Base-by-base conservation (phyloP, 345 rosid species). In the Populus euphratica region DNA sequence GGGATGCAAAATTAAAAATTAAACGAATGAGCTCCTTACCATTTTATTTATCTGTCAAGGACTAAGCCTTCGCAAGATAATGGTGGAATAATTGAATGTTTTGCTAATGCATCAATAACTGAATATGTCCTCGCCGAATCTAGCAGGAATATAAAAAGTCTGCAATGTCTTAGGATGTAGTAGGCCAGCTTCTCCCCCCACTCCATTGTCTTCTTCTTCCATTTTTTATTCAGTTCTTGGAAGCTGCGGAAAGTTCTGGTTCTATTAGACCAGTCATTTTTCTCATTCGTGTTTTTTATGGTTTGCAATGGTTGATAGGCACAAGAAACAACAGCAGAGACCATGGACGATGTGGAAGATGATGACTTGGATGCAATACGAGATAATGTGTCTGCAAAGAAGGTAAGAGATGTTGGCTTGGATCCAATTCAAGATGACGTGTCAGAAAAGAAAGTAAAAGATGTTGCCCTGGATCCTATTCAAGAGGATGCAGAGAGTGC, bases 401-500 rank as follows among this genome's bases (percentile, higher is more conserved):
- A 75, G 63, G 87, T 88, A 73, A 91, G 82, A 81, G 97, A 92
- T 61, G 84, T 93, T 47, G 98, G 88, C 5, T 78, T 93, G 87
- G 97, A 91, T 80, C 96, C 96, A 8, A 91, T 91, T 54, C 81
- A 83, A 47, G 73, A 78, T 18, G 65, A 49, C 65, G 77, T 56
- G 77, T 70, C 86, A 43, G 33, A 73, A 23, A 91, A 85, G 89
- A 82, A 75, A 63, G 87, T 88, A 73, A 91, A 83, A 82, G 96
- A 92, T 61, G 85, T 93, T 52, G 98, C 87, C 5, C 78, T 93
- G 87, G 97, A 91, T 80, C 97, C 96, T 10, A 91, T 91, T 62
- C 80, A 83, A 75, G 96, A 87, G 61, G 86, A 83, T 54, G 68
- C 77, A 71, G 83, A 82, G 72, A 80, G 71, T 79, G 80, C 85